Evolutionary conservation across 345 rosid genomes (phyloP).

Genomic region (Hibiscus mutabilis): DNA sequence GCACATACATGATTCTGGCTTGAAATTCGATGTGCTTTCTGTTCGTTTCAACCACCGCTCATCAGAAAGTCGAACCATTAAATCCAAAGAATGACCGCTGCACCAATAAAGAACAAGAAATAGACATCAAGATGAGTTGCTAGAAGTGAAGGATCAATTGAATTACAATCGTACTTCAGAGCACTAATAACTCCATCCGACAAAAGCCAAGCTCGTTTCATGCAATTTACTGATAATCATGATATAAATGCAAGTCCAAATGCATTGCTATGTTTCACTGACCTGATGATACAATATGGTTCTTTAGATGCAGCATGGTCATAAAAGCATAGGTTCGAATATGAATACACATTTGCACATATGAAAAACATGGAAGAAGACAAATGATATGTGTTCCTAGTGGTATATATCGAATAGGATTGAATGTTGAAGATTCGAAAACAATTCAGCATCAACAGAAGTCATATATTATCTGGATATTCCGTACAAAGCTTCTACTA

Average conservation of each 20-base stretch:
- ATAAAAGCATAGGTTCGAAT: neutral
- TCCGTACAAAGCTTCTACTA: neutral
- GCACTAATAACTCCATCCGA: neutral
- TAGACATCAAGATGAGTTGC: neutral
- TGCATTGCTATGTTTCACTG: neutral
- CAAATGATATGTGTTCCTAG: neutral
- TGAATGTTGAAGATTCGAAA: neutral
- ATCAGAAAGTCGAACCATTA: constrained; percentile 76
- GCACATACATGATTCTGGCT: neutral
- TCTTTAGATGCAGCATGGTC: neutral
- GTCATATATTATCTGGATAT: neutral
- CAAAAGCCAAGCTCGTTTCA: neutral
- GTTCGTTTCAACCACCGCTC: neutral
- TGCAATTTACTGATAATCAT: neutral
- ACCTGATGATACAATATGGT: neutral
- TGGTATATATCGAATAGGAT: neutral
- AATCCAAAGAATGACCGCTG: constrained; percentile 1
- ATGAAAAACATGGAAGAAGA: neutral
- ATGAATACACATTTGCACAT: neutral
- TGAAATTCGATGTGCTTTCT: neutral
- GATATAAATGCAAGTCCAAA: neutral
- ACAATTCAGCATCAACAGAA: neutral
- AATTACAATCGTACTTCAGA: neutral
- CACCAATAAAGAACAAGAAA: neutral
- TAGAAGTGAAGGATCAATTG: neutral